phyloP scores from a whole-genome alignment of 331 rosid genomes.

The Erythrophleum ivorense region DNA sequence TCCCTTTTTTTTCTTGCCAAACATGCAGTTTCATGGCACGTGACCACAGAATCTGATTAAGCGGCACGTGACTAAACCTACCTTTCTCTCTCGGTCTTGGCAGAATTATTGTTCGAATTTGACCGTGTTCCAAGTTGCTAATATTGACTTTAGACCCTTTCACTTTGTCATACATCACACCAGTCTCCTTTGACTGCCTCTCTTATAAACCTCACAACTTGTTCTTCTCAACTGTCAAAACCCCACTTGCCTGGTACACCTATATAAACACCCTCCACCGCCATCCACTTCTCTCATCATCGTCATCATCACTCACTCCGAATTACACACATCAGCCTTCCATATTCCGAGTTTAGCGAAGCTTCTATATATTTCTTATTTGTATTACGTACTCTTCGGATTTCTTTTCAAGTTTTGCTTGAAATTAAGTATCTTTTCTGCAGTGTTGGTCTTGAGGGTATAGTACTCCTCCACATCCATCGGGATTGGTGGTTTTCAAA shows the following conservation, averaged over 20 bases:
- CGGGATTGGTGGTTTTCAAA: too few relatives aligned
- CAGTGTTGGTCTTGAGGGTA: too few relatives aligned
- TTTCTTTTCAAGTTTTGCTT: too few relatives aligned
- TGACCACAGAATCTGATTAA: too few relatives aligned
- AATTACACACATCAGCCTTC: not conserved
- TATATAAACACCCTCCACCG: not conserved
- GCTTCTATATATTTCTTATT: too few relatives aligned
- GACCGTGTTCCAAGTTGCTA: constrained; percentile 40
- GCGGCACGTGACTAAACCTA: too few relatives aligned
- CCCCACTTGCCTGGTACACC: not conserved
- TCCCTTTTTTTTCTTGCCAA: too few relatives aligned
- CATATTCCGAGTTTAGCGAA: too few relatives aligned
- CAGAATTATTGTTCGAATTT: not conserved
- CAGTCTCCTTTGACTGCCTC: constrained; percentile 45
- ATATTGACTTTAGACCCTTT: constrained; percentile 39
- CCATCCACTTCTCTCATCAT: constrained; percentile 13
- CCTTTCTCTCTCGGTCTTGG: not conserved
- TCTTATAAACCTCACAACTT: not conserved
- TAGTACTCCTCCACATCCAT: too few relatives aligned
- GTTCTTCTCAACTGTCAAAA: not conserved
- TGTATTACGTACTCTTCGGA: too few relatives aligned
- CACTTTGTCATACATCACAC: not conserved
- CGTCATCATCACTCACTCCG: not conserved
- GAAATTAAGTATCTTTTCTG: too few relatives aligned
- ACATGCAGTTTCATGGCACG: too few relatives aligned